phyloP scores from a whole-genome alignment of 805 yeast genomes.

The Metschnikowia kunwiensis region DNA sequence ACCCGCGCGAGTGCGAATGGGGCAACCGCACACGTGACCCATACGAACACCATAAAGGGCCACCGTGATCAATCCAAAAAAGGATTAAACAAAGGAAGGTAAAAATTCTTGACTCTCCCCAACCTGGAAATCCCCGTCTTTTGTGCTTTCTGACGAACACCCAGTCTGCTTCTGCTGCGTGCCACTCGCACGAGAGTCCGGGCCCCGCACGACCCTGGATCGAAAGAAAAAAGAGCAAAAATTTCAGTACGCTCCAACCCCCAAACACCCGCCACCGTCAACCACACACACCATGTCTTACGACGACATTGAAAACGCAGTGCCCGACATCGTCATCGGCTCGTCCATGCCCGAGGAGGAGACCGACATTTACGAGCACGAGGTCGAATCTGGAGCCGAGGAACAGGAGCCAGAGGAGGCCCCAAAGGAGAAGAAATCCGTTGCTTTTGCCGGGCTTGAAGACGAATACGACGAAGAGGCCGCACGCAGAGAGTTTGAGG shows the following conservation, averaged over 20 bases:
- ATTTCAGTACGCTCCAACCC: slow-evolving; percentile 6
- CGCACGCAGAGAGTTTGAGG: slow-evolving; percentile 84
- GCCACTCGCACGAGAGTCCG: slow-evolving; percentile 3
- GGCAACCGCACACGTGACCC: no score
- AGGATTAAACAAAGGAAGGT: no score
- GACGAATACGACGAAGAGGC: slow-evolving; percentile 71
- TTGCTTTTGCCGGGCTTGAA: slow-evolving; percentile 74
- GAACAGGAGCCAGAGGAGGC: slow-evolving; percentile 41
- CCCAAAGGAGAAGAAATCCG: slow-evolving; percentile 58
- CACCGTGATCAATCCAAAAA: no score
- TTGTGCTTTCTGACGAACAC: no score
- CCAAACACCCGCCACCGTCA: slow-evolving; percentile 1
- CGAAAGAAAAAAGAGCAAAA: slow-evolving; percentile 9
- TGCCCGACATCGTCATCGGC: slow-evolving; percentile 80
- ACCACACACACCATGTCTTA: slow-evolving; percentile 49
- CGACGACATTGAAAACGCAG: slow-evolving; percentile 79
- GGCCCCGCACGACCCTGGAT: slow-evolving; percentile 8
- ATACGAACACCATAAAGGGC: no score
- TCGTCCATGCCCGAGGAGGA: slow-evolving; percentile 43
- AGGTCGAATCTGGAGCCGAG: slow-evolving; percentile 45
- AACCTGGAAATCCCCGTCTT: neutral
- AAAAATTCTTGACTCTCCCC: no score
- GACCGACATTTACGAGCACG: slow-evolving; percentile 49
- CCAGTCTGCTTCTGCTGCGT: no score
- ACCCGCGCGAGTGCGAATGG: no score